Evolutionary conservation across 768 basidiomycete genomes (phyloP), one percentile per base, ranked within the genome.

Genomic region (Leccinellum luteum): DNA sequence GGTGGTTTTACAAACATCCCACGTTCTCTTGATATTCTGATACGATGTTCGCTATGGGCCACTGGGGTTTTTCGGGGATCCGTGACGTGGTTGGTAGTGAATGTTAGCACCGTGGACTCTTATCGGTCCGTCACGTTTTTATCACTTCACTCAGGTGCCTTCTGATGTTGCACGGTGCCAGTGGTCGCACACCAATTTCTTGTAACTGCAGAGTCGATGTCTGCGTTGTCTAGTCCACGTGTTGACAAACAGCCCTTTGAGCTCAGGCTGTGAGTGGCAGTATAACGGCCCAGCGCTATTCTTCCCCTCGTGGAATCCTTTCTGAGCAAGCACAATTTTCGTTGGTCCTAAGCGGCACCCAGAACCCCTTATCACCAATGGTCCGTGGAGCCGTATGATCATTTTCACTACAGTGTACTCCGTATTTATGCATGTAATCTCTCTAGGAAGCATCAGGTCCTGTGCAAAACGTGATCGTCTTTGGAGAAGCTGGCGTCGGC

Each of bases 401-500:
- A 21, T 30, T 23, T 25, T 56, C 43, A 19, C n/a, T 49, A 34
- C 44, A 43, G 28, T 43, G 28, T 30, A 6, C 17, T 25, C 9
- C 14, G 38, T 49, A 43, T 58, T 56, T 44, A 60, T 52, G 19
- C 43, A 60, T 52, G 19, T 56, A 47, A 54, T 32, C 13, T 38
- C 32, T 25, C 30, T 32, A 63, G 60, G 51, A 21, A 27, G 56
- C 51, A 34, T 27, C 49, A 25, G 34, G 23, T 17, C 54, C 59
- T 4, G 58, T 35, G 28, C 51, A 54, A 48, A 79, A 79, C 57
- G 64, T 78, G 51, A 53, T 79, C 48, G 38, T 79, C n/a, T 80
- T 79, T 57, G 79, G 78, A n/a, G 77, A 79, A 60, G 65, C 69
- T 9, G 78, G 78, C 34, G 58, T 68, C 35, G 74, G 74, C 30